Percentiles rank a stretch among this genome's conserved stretches.
phyloP scores from a whole-genome alignment of 208 protist genomes.

The Trichomonas vaginalis region DNA sequence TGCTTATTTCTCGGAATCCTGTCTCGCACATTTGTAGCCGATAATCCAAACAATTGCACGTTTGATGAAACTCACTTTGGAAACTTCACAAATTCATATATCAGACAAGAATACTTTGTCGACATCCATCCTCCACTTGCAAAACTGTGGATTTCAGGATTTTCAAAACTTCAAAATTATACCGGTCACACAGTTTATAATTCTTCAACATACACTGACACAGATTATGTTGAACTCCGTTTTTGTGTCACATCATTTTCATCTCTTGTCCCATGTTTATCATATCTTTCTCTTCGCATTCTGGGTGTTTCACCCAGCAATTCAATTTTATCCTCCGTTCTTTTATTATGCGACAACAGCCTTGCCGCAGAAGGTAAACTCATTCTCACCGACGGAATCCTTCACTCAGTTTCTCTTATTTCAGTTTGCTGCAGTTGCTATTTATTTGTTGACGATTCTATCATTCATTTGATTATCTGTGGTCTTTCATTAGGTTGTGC shows the following conservation, averaged over 20 bases:
- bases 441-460: not conserved
- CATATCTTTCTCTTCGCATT: not conserved
- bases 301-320: not conserved
- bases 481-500: not conserved
- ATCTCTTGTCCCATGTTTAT: not conserved
- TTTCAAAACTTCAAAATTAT: not conserved
- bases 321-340: not conserved
- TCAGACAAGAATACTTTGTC: slow-evolving; percentile 15
- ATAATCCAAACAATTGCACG: not conserved
- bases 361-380: not conserved
- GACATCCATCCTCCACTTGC: slow-evolving; percentile 26
- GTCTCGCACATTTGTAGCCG: not conserved
- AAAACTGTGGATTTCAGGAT: not conserved
- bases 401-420: not conserved
- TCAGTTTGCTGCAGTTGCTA: not conserved
- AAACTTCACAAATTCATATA: slow-evolving; percentile 19
- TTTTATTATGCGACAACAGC: not conserved
- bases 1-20: not conserved
- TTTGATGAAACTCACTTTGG: slow-evolving; percentile 26
- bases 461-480: not conserved
- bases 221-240: not conserved
- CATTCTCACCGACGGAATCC: not conserved
- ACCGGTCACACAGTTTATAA: not conserved
- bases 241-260: not conserved
- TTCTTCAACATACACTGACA: not conserved